Evolutionary conservation across 2,329 filamentous ascomycete species (phyloP).

Genomic region (Colletotrichum sp.): DNA sequence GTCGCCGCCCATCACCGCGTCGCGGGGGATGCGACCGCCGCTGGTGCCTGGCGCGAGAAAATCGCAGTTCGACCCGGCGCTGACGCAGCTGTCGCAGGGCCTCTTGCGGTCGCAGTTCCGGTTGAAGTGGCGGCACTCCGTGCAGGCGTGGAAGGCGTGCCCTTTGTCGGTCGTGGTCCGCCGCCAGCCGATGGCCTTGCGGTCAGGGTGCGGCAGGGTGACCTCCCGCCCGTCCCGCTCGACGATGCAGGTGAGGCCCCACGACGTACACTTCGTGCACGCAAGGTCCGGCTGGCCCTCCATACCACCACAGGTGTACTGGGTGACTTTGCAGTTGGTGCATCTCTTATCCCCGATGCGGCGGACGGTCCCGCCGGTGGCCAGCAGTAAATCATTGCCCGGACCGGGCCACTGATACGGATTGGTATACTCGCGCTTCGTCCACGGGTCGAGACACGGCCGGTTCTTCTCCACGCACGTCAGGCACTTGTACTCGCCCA

Average conservation of each 20-base stretch:
- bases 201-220: not conserved
- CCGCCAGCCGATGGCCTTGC: conserved; percentile 9
- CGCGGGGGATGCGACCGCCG: not conserved
- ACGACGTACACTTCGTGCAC: conserved; percentile 14
- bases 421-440: conserved; percentile 11
- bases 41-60: not conserved
- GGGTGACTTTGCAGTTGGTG: conserved; percentile 3
- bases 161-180: not conserved
- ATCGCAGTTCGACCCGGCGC: conserved; percentile 19
- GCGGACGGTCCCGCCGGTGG: not conserved
- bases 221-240: not conserved
- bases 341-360: not conserved
- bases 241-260: conserved; percentile 17
- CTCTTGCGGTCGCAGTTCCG: conserved; percentile 38
- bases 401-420: not conserved
- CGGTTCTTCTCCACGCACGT: conserved; percentile 22
- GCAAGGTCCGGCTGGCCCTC: not conserved
- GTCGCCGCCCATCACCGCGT: conserved; percentile 19
- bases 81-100: conserved; percentile 40
- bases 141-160: not conserved
- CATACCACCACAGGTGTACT: not conserved
- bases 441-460: conserved; percentile 25
- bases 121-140: not conserved
- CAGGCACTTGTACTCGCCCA: conserved; percentile 6
- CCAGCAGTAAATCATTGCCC: not conserved